Evolutionary conservation across 805 yeast species (phyloP), one percentile per base, ranked within the genome.

Genomic region (Lachancea nothofagi): DNA sequence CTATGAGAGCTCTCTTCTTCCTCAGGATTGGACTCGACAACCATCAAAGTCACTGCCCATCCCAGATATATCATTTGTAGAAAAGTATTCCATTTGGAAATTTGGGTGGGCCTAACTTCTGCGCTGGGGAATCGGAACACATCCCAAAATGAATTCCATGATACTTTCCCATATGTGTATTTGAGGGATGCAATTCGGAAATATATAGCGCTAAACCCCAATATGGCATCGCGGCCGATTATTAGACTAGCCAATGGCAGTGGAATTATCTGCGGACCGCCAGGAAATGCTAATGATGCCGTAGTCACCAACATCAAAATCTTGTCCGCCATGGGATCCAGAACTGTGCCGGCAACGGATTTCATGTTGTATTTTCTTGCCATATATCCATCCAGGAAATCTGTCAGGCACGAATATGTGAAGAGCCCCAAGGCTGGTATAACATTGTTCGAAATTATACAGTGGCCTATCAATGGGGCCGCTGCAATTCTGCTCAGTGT

Each of bases 261-360:
- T 0, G 98, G 97, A 53, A 93, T 81, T 69, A 36, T 78, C 71
- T 9, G 80, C 66, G 49, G 79, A 2, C 66, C 66, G 1, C 59
- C 49, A 8, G 63, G 54, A 15, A 53, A 72, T 0, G 90, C 78
- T 42, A 93, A 64, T 38, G 95, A 78, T 0, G 80, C 70, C 0
- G 97, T 89, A 37, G 95, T 77, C 0, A 84, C 77, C 15, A 90
- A 73, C 96, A 93, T 88, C 33, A 93, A 69, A 12, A 83, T 68
- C 58, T 93, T 93, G 58, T 93, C 99, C 0, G 98, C 99, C 65
- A 87, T 71, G 0, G 99, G 99, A 54, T 93, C 99, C 24, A 94
- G 67, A 12, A 93, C 80, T 0, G 96, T 81, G 0, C 99, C 99
- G 5, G 88, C 74, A 1, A 84, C 80, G 1, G 96, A 79, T 52